Conservation (phyloP, 129 eudicot genomes). For the Tanacetum coccineum region DNA sequence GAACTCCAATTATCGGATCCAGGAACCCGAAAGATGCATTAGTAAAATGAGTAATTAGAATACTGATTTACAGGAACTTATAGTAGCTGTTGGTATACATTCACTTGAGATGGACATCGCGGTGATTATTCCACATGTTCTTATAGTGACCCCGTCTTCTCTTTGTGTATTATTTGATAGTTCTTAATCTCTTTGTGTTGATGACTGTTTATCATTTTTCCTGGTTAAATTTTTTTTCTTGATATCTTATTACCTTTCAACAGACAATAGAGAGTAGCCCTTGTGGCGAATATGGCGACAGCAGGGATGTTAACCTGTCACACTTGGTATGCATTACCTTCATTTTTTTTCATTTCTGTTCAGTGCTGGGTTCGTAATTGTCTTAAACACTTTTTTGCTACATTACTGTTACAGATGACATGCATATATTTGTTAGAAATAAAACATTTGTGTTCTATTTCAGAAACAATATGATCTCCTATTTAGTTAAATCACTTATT, state of each 20-base stretch:
- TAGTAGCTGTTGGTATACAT: not conserved
- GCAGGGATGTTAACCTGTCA: constrained; percentile 88
- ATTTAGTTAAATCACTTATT: constrained; percentile 11
- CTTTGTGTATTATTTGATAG: too few relatives aligned
- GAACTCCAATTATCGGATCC: too few relatives aligned
- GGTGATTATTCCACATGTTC: too few relatives aligned
- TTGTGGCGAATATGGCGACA: constrained; percentile 76
- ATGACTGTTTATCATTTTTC: constrained; percentile 2
- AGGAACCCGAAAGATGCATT: not conserved
- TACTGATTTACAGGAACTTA: not conserved
- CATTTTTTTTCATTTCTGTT: not conserved
- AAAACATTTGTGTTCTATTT: constrained; percentile 14
- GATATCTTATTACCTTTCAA: constrained; percentile 18
- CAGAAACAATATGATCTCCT: constrained; percentile 3
- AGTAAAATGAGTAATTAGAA: not conserved
- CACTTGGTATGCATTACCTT: constrained; percentile 62
- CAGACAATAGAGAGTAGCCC: constrained; percentile 98
- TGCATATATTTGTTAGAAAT: not conserved
- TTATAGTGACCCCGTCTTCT: too few relatives aligned
- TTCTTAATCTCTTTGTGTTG: too few relatives aligned
- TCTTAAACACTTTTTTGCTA: constrained; percentile 7
- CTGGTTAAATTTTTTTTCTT: constrained; percentile 7
- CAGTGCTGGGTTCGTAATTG: constrained; percentile 13
- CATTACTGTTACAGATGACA: constrained; percentile 3
- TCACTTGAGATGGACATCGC: not conserved